These are phyloP conservation scores for Entrophospora sp. DNA, from an alignment of 192 early-diverging fungal species.

Conservation along the genomic window DNA sequence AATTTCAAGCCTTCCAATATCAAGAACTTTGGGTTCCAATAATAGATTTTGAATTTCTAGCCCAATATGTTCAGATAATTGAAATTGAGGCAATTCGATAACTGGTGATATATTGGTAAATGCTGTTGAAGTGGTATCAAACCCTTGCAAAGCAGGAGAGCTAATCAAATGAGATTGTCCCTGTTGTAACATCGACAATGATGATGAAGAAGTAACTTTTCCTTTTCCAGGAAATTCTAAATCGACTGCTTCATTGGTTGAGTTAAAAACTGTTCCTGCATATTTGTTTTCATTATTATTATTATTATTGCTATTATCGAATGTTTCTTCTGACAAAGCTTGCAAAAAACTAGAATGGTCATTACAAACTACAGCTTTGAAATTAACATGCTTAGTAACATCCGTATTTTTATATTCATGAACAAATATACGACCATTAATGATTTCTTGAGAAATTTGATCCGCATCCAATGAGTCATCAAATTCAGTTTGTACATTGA, in stretches of 20 bases:
- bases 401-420: constrained; percentile 82
- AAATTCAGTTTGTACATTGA: not conserved
- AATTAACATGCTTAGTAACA: constrained; percentile 57
- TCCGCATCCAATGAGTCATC: not conserved
- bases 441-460: not conserved
- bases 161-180: too few relatives aligned
- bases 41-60: constrained; percentile 16
- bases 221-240: too few relatives aligned
- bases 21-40: constrained; percentile 36
- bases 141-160: not conserved
- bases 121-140: not conserved
- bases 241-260: too few relatives aligned
- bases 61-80: not conserved
- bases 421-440: constrained; percentile 41
- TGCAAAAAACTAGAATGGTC: constrained; percentile 25
- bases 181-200: too few relatives aligned
- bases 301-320: not conserved
- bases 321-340: constrained; percentile 8
- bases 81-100: not conserved
- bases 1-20: constrained; percentile 43
- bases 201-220: too few relatives aligned
- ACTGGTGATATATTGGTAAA: not conserved
- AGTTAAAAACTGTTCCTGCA: too few relatives aligned
- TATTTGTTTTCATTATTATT: not conserved
- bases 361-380: constrained; percentile 47